phyloP scores from a whole-genome alignment of 2,329 filamentous ascomycete genomes.

The Fusarium denticulatum region DNA sequence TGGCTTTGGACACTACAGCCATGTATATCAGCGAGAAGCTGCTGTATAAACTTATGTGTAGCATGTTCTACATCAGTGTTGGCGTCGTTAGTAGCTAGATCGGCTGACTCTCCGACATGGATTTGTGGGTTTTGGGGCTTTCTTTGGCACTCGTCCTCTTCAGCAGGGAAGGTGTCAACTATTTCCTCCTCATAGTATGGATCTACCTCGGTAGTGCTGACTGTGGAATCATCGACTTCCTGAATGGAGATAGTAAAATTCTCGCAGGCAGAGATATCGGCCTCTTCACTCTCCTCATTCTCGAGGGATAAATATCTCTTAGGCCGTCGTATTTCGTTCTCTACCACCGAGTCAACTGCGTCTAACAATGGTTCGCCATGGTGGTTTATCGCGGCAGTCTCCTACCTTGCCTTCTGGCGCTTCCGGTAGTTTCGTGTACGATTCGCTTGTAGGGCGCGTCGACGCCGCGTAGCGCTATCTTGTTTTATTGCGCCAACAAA shows the following conservation, averaged over 20 bases:
- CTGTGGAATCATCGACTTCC: background rate
- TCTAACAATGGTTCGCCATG: background rate
- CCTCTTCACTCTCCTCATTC: background rate
- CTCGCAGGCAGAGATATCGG: background rate
- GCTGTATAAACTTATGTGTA: too few species aligned
- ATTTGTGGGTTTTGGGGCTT: too few species aligned
- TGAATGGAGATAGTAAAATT: background rate
- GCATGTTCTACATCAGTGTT: too few species aligned
- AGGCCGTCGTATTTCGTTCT: background rate
- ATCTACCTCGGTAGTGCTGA: background rate
- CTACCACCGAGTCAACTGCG: background rate
- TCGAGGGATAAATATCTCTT: background rate
- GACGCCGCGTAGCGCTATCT: background rate
- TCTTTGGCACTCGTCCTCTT: background rate
- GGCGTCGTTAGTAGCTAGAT: too few species aligned
- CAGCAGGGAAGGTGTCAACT: background rate
- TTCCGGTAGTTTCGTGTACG: background rate
- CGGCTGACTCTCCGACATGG: too few species aligned
- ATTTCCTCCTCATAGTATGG: background rate
- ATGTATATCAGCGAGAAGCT: too few species aligned
- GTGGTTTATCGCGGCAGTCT: background rate
- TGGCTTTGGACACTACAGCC: too few species aligned
- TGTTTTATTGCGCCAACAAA: background rate
- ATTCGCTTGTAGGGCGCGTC: background rate
- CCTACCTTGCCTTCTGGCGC: background rate